Evolutionary conservation across 495 filamentous ascomycete species (phyloP).

Genomic region (Aspergillus bertholletiae): DNA sequence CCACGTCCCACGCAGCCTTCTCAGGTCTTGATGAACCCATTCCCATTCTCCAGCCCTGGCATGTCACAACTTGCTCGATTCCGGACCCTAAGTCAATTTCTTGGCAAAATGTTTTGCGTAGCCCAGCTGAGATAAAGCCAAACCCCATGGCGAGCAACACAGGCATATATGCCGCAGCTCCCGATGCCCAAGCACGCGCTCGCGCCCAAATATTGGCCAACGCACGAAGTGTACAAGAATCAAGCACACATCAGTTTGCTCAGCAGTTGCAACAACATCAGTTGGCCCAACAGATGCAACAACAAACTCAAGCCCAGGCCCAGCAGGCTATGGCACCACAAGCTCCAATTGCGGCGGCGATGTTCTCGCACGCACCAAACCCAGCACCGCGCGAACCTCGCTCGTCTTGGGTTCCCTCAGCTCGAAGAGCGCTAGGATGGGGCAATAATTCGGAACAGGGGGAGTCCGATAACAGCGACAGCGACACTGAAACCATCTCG

Average conservation of each 20-base stretch:
- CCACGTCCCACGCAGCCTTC: conserved; percentile 65
- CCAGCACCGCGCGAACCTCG: not conserved
- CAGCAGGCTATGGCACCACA: not conserved
- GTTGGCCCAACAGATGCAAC: too few relatives aligned
- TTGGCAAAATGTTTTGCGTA: conserved; percentile 12
- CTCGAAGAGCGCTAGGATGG: not conserved
- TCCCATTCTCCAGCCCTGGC: conserved; percentile 59
- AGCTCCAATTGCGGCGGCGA: not conserved
- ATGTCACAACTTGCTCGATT: conserved; percentile 39
- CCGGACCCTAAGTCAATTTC: conserved; percentile 3
- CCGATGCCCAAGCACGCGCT: not conserved
- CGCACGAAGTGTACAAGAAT: not conserved
- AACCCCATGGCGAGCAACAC: not conserved
- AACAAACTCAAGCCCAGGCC: not conserved
- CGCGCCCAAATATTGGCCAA: not conserved
- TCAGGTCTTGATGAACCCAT: conserved; percentile 55
- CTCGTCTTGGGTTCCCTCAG: not conserved
- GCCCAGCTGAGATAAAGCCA: not conserved
- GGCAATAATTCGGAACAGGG: not conserved
- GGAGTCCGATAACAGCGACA: not conserved
- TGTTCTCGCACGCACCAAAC: not conserved
- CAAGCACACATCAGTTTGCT: not conserved
- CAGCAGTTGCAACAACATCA: too few relatives aligned
- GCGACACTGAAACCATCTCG: not conserved
- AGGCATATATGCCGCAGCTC: too few relatives aligned